phyloP scores from a whole-genome alignment of 805 yeast species.

The Starmerella bombicola region DNA sequence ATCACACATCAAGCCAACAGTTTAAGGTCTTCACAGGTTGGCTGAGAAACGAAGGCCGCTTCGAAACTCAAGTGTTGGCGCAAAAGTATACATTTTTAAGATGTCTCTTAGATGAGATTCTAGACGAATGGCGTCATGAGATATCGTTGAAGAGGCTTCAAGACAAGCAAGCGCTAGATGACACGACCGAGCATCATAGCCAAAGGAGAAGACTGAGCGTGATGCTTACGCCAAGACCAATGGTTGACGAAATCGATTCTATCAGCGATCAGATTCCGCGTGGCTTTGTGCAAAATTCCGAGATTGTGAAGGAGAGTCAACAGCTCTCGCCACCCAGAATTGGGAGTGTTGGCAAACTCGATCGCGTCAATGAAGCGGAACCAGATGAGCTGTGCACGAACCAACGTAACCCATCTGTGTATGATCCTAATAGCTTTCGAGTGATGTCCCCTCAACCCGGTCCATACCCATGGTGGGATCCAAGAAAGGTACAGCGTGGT shows the following conservation, averaged over 20 bases:
- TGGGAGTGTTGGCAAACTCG: not conserved
- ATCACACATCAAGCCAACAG: not conserved
- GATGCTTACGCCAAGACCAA: not conserved
- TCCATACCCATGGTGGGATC: constrained; percentile 7
- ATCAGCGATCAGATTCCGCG: too few species aligned
- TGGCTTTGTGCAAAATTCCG: too few species aligned
- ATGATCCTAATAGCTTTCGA: not conserved
- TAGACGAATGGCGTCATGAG: not conserved
- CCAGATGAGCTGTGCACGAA: too few species aligned
- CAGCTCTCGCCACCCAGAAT: not conserved
- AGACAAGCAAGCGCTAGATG: not conserved
- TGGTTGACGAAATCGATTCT: constrained; percentile 1
- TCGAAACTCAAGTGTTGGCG: not conserved
- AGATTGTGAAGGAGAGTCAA: too few species aligned
- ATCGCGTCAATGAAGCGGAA: not conserved
- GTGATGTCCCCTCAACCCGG: not conserved
- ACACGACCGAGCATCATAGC: not conserved
- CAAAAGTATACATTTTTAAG: not conserved
- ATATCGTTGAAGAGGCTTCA: not conserved
- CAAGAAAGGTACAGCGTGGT: not conserved
- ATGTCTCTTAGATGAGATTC: not conserved
- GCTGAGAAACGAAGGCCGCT: not conserved
- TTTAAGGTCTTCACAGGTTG: not conserved
- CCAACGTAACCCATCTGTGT: not conserved
- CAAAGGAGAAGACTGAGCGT: not conserved